A percentile compares a stretch with the other conserved stretches of the same genome.
These are phyloP conservation scores for Solanum sejunctum DNA, from an alignment of 257 asterid species.

Conservation along the genomic window DNA sequence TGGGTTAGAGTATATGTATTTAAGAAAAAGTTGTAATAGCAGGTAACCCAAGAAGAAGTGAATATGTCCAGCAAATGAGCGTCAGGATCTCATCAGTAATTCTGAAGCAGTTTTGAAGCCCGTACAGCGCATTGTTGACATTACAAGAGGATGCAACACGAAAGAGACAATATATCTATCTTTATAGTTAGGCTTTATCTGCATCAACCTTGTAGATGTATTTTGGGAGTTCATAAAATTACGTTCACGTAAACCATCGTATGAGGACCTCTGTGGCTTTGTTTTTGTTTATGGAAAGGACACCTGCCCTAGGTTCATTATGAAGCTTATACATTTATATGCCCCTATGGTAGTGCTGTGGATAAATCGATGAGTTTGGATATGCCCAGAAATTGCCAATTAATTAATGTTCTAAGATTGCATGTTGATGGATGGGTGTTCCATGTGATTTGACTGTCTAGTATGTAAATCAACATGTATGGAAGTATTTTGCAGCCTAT, in stretches of 20 bases:
- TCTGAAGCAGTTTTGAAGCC: neutral
- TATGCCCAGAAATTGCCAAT: neutral
- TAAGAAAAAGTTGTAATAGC: neutral
- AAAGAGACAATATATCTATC: neutral
- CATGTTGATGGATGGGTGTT: neutral
- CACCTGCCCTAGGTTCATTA: neutral
- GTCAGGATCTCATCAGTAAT: neutral
- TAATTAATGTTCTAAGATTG: neutral
- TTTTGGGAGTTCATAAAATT: neutral
- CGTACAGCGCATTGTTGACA: neutral
- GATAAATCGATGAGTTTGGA: neutral
- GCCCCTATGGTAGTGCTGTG: neutral
- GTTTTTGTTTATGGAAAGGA: neutral
- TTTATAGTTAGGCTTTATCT: neutral
- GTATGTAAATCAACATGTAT: neutral
- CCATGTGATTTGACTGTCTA: neutral
- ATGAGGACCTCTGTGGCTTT: neutral
- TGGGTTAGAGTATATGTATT: neutral
- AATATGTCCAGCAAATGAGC: neutral
- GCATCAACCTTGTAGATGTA: neutral
- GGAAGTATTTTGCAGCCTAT: neutral
- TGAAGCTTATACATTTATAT: neutral
- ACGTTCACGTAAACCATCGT: too few species aligned
- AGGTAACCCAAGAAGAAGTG: neutral
- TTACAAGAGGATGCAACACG: neutral